phyloP scores from a whole-genome alignment of 176 grass and related monocot species.

The Phyllostachys edulis region DNA sequence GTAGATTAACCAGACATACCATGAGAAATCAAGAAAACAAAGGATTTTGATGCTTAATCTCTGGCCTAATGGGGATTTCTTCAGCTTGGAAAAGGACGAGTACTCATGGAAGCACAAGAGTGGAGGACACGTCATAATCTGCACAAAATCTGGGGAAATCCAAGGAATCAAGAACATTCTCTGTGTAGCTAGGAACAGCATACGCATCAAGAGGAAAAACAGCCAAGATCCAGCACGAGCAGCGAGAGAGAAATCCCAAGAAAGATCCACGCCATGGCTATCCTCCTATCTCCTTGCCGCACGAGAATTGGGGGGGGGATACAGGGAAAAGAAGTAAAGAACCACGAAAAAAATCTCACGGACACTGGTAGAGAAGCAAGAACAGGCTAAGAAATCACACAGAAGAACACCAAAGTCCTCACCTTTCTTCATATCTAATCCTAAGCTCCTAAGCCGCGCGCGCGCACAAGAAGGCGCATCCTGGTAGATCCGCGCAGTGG shows the following conservation, averaged over 20 bases:
- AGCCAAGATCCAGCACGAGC: constrained; percentile 40
- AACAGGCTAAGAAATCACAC: constrained; percentile 18
- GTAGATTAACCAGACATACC: constrained; percentile 15
- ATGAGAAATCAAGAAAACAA: constrained; percentile 30
- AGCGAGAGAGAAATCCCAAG: neutral
- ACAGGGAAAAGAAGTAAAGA: neutral
- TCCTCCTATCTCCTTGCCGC: neutral
- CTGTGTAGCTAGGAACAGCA: constrained; percentile 5
- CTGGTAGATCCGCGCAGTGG: constrained; percentile 32
- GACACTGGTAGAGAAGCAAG: neutral
- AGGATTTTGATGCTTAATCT: constrained; percentile 40
- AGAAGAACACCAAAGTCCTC: neutral
- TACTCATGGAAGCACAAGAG: constrained; percentile 9
- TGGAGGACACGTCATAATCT: constrained; percentile 7
- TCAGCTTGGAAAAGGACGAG: constrained; percentile 14
- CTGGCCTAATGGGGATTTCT: constrained; percentile 23
- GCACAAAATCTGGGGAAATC: constrained; percentile 36
- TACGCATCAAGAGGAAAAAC: neutral
- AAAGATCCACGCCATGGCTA: neutral
- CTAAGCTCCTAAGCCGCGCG: neutral
- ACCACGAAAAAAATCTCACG: neutral
- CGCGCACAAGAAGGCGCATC: neutral
- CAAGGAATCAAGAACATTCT: constrained; percentile 1
- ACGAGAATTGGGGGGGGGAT: neutral
- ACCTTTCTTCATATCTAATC: constrained; percentile 25